Percentiles rank a stretch among this genome's conserved stretches.
Conservation (phyloP, 1,139 yeast species). For the Debaryomyces singareniensis region DNA sequence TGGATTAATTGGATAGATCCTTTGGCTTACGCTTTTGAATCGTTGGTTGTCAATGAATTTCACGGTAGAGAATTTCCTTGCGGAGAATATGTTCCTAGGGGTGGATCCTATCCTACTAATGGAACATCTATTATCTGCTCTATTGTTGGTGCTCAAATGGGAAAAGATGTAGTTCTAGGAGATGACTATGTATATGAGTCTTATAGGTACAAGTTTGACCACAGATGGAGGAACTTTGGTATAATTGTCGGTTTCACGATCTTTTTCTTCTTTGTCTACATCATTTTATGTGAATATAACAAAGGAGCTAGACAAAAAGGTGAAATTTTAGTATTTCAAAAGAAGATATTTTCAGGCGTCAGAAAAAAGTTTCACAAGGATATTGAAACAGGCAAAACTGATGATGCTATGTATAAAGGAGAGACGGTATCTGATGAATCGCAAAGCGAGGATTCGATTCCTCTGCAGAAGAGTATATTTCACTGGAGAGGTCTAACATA, state of each 20-base stretch:
- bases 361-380: constrained; percentile 18
- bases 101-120: constrained; percentile 13
- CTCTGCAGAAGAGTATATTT: constrained; percentile 40
- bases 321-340: constrained; percentile 65
- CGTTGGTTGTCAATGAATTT: constrained; percentile 61
- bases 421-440: neutral
- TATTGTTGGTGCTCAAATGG: constrained; percentile 58
- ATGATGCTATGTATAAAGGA: too few relatives aligned
- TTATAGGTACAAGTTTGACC: constrained; percentile 44
- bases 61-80: constrained; percentile 39
- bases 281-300: constrained; percentile 54
- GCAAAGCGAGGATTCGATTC: constrained; percentile 3
- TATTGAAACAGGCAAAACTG: constrained; percentile 5
- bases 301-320: constrained; percentile 79
- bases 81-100: constrained; percentile 17
- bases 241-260: constrained; percentile 51
- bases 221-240: constrained; percentile 84
- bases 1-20: constrained; percentile 78
- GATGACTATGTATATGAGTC: constrained; percentile 44
- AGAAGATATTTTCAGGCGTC: constrained; percentile 12
- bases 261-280: constrained; percentile 51
- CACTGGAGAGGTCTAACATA: constrained; percentile 78
- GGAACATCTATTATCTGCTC: constrained; percentile 45
- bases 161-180: constrained; percentile 50
- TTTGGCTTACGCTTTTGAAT: constrained; percentile 61